Evolutionary conservation across 306 rosid genomes (phyloP), one percentile per base, ranked within the genome.

Genomic region (Inga leiocalycina): DNA sequence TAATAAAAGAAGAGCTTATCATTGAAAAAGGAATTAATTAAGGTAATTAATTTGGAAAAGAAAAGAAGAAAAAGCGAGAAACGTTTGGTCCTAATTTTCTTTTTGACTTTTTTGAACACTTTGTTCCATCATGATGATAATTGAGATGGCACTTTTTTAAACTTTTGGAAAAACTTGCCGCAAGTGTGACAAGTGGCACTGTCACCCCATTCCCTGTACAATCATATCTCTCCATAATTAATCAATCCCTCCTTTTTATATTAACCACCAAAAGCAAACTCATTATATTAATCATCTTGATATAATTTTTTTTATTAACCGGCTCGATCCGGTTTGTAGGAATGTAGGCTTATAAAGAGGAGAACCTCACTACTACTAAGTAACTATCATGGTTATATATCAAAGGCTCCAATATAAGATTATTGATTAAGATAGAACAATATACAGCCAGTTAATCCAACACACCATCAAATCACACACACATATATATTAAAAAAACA

Each of bases 151-250:
- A 64, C 86, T 84, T 87, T 87, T 87, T 84, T 79, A 80, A 71
- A 86, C 82, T 87, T 71, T 87, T 84, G 83, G 4, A 85, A 82
- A 87, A 87, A 75, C 84, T 82, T 84, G 90, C 88, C 88, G 90
- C 88, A 82, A 79, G 86, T 70, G 69, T 13, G 76, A 43, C 85
- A 81, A 84, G 79, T 87, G 86, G 80, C 86, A 82, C 80, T 48
- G 82, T 76, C 78, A 79, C 83, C 59, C 43, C 10, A 17, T 7
- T 1, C 59, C 6, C 76, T 10, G 35, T 46, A 46, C 59, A 22
- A 22, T 27, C 51, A 45, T 11, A 13, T 14, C 19, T 8, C 3
- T 16, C 52, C 5, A 71, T 71, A 30, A n/a, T 9, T 9, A 8
- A 70, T 35, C 48, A 1, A 37, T 43, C 54, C 20, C 10, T 57